Percentiles rank a stretch among this genome's conserved stretches.
These are phyloP conservation scores for Alternaria incomplexa DNA, from an alignment of 2,329 filamentous ascomycete species.

Conservation along the genomic window DNA sequence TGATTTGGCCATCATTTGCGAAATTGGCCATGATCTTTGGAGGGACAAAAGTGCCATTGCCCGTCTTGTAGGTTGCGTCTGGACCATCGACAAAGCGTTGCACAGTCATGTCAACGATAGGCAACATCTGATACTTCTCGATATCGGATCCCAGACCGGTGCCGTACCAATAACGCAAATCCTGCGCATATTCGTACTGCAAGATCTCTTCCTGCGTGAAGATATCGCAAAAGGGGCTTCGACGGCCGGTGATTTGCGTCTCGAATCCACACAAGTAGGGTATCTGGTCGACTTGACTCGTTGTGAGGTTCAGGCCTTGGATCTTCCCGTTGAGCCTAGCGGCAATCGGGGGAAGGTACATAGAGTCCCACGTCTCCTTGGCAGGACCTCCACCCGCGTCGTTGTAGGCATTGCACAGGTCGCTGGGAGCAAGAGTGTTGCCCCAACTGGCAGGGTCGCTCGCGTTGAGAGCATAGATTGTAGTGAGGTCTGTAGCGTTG, in stretches of 20 bases:
- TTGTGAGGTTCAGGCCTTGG: constrained; percentile 61
- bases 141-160: constrained; percentile 63
- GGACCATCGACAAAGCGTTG: constrained; percentile 61
- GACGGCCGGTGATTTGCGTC: constrained; percentile 67
- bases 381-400: constrained; percentile 60
- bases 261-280: constrained; percentile 76
- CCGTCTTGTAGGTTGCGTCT: constrained; percentile 55
- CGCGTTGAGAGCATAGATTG: constrained; percentile 64
- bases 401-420: constrained; percentile 65
- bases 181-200: constrained; percentile 71
- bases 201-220: constrained; percentile 68
- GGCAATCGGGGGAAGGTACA: constrained; percentile 62
- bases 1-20: constrained; percentile 70
- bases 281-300: constrained; percentile 63
- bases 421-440: constrained; percentile 69
- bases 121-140: constrained; percentile 65
- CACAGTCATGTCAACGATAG: constrained; percentile 63
- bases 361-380: constrained; percentile 56
- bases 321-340: constrained; percentile 62
- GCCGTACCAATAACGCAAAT: constrained; percentile 72
- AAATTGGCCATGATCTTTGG: constrained; percentile 67
- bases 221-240: constrained; percentile 67
- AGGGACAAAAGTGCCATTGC: constrained; percentile 57
- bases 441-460: constrained; percentile 62
- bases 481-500: constrained; percentile 60